Conservation (phyloP, 345 rosid species). For the Eucalyptus urophylla region DNA sequence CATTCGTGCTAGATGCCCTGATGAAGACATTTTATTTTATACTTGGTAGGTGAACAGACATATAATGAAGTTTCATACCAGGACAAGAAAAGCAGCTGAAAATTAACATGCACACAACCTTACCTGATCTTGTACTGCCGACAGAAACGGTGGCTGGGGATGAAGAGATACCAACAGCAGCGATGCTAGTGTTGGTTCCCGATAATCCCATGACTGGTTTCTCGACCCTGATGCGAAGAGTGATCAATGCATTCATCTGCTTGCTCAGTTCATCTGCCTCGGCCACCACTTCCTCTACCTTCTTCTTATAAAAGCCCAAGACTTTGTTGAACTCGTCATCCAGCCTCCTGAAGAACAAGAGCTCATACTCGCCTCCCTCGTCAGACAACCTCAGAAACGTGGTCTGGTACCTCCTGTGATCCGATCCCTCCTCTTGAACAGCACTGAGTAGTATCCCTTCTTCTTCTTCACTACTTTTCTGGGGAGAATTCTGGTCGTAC, state of each 20-base stretch:
- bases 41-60: background rate
- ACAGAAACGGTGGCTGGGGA: background rate
- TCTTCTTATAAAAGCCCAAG: slow-evolving; percentile 41
- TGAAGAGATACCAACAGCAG: background rate
- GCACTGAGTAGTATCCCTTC: slow-evolving; percentile 34
- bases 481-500: background rate
- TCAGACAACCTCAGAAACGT: slow-evolving; percentile 24
- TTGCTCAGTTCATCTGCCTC: slow-evolving; percentile 40
- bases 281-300: slow-evolving; percentile 28
- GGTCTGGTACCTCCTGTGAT: slow-evolving; percentile 16
- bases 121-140: background rate
- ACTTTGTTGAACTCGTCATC: slow-evolving; percentile 64
- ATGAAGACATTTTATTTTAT: background rate
- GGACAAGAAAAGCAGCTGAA: background rate
- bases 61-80: background rate
- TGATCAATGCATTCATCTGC: slow-evolving; percentile 54
- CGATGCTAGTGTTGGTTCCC: background rate
- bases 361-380: slow-evolving; percentile 34
- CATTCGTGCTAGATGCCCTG: background rate
- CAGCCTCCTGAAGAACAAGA: slow-evolving; percentile 33
- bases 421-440: slow-evolving; percentile 9
- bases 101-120: background rate
- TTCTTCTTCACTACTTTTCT: slow-evolving; percentile 27
- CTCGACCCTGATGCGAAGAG: slow-evolving; percentile 35
- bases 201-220: background rate